Conservation (phyloP, 768 basidiomycete species). For the Phylloporus rhodoxanthus region DNA sequence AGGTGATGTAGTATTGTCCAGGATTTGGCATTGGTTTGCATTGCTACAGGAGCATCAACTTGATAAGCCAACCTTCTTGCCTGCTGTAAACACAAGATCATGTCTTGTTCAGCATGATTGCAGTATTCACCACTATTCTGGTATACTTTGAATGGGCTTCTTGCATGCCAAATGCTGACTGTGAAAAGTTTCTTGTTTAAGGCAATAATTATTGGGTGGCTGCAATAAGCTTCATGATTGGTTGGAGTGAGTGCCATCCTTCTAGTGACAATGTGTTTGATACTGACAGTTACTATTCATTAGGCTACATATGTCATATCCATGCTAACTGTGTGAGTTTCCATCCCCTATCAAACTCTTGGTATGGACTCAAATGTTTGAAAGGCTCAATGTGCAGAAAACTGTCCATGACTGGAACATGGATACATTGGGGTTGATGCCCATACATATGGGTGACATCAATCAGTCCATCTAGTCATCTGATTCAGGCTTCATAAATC, state of each 20-base stretch:
- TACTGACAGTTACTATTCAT: neutral
- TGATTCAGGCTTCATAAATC: neutral
- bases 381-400: neutral
- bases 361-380: neutral
- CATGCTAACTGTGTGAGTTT: neutral
- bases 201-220: neutral
- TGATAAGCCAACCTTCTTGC: neutral
- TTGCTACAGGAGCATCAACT: slow-evolving; percentile 9
- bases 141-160: neutral
- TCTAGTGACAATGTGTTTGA: neutral
- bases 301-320: neutral
- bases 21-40: slow-evolving; percentile 9
- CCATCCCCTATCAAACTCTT: neutral
- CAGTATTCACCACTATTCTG: neutral
- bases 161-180: neutral
- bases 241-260: neutral
- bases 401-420: neutral
- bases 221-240: neutral
- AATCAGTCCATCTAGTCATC: neutral
- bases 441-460: neutral
- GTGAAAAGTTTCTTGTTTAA: neutral
- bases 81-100: neutral
- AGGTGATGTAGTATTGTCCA: slow-evolving; percentile 1
- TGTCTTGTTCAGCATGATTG: neutral
- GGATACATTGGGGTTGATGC: neutral